Conservation (phyloP, 139 green algal genomes). For the Edaphochlamys debaryana region DNA sequence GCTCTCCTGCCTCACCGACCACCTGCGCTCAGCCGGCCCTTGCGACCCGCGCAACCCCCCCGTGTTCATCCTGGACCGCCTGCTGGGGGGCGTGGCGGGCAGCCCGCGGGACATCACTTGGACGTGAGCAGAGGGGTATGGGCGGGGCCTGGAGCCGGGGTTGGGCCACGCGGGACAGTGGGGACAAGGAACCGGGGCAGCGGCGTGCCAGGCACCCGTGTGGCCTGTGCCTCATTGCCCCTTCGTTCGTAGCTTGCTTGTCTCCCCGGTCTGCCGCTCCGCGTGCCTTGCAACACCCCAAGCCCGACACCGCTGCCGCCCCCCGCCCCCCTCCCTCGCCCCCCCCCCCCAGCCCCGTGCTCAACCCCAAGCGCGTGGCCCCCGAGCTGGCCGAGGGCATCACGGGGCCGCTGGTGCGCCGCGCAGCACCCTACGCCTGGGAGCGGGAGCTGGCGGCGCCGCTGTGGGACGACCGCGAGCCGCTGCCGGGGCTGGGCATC, state of each 20-base stretch:
- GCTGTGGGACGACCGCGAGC: conserved; percentile 33
- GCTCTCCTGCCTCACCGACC: conserved; percentile 11
- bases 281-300: no score
- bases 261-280: no score
- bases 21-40: background rate
- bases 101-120: conserved; percentile 11
- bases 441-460: conserved; percentile 31
- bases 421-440: conserved; percentile 3
- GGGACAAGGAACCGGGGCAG: no score
- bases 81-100: conserved; percentile 20
- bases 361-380: conserved; percentile 14
- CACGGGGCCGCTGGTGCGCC: conserved; percentile 23
- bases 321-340: background rate
- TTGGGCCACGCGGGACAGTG: no score
- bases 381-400: conserved; percentile 24
- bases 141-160: no score
- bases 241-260: no score
- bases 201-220: no score
- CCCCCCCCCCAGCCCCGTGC: background rate
- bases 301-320: no score
- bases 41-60: conserved; percentile 37
- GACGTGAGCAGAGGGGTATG: conserved; percentile 14
- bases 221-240: no score
- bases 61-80: conserved; percentile 40
- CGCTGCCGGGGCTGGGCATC: conserved; percentile 31